Evolutionary conservation across 1,284 basidiomycete genomes (phyloP).

Genomic region (Irpex sp.): DNA sequence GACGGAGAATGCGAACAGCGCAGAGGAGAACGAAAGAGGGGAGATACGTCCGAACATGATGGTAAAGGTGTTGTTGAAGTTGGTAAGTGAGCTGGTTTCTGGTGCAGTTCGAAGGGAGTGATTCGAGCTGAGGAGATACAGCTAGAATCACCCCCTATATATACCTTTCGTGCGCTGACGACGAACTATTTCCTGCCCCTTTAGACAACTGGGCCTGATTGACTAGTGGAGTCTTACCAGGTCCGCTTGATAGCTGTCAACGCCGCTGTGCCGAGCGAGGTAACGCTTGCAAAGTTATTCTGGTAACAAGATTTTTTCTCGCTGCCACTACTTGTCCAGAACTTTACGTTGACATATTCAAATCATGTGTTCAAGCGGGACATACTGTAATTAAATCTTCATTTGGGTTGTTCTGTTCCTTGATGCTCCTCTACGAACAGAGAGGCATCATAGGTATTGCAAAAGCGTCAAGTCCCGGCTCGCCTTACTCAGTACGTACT

Average conservation of each 20-base stretch:
- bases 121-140: not conserved
- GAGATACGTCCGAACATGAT: slow-evolving; percentile 18
- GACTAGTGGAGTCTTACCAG: not conserved
- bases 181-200: not conserved
- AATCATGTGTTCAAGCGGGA: not conserved
- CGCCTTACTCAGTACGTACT: not conserved
- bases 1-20: slow-evolving; percentile 17
- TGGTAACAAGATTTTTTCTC: not conserved
- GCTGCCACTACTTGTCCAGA: not conserved
- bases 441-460: not conserved
- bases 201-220: not conserved
- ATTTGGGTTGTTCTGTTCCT: not conserved
- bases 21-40: slow-evolving; percentile 11
- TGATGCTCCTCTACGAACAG: not conserved
- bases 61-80: not conserved
- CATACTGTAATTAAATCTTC: not conserved
- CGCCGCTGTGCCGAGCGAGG: not conserved
- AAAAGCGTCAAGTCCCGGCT: not conserved
- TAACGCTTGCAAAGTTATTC: not conserved
- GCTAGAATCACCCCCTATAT: not conserved
- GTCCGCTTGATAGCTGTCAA: not conserved
- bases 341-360: not conserved
- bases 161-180: not conserved
- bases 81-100: not conserved
- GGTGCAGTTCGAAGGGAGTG: not conserved